Conservation (phyloP, 2,329 filamentous ascomycete genomes). For the Phyllosticta paracitricarpa region DNA sequence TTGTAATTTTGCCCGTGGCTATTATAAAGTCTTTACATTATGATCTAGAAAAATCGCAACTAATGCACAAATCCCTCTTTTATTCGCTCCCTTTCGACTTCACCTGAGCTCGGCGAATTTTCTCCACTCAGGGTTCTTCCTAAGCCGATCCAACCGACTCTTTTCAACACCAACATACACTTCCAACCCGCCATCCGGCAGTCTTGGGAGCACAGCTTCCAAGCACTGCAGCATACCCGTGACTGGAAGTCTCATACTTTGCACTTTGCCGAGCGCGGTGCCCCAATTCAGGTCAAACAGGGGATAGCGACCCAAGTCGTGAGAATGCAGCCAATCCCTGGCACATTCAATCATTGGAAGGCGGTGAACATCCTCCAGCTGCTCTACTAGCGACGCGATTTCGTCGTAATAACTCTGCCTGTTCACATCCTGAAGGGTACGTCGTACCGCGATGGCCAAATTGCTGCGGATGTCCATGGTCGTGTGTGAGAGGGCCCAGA, state of each 20-base stretch:
- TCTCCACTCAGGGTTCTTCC: neutral
- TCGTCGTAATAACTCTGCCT: neutral
- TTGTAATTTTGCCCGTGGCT: neutral
- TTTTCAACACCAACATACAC: neutral
- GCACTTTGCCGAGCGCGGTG: neutral
- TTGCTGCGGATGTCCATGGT: neutral
- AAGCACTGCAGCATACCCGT: neutral
- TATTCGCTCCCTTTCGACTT: neutral
- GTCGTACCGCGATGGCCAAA: neutral
- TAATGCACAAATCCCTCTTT: neutral
- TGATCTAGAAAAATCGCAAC: neutral
- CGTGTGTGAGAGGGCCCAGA: neutral
- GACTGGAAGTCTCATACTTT: neutral
- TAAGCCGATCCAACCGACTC: neutral
- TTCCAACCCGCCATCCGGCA: neutral
- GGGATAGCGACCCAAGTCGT: neutral
- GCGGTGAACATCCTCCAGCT: neutral
- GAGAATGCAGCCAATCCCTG: neutral
- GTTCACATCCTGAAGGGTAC: neutral
- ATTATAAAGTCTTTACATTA: neutral
- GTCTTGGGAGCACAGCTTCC: neutral
- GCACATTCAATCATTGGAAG: neutral
- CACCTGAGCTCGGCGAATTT: neutral
- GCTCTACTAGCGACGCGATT: neutral
- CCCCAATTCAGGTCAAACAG: conserved; percentile 2